phyloP scores from a whole-genome alignment of 805 yeast genomes.

The Lachancea thermotolerans region DNA sequence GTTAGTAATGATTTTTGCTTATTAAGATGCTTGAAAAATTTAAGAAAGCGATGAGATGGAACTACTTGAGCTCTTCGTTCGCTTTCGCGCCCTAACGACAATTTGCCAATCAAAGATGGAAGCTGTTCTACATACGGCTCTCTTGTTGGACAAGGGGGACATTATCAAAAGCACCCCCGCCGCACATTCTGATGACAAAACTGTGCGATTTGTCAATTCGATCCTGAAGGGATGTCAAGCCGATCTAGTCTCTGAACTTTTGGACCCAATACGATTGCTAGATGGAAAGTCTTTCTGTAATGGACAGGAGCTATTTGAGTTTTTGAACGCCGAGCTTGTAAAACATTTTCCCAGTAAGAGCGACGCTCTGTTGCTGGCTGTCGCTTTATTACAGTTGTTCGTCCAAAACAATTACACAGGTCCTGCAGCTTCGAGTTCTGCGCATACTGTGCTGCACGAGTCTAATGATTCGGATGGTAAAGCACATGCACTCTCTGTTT shows the following conservation, averaged over 20 bases:
- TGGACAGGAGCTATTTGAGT: neutral
- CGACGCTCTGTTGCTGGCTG: conserved; percentile 35
- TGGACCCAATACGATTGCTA: neutral
- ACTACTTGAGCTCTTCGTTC: too few species aligned
- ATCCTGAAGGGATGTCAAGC: conserved; percentile 23
- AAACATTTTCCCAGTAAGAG: conserved; percentile 1
- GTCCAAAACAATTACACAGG: conserved; percentile 80
- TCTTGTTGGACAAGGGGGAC: neutral
- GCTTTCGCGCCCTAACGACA: too few species aligned
- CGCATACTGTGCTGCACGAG: conserved; percentile 27
- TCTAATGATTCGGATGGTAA: conserved; percentile 4
- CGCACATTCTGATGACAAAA: neutral
- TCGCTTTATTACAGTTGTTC: conserved; percentile 60
- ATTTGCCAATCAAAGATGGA: conserved; percentile 1
- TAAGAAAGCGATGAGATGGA: neutral
- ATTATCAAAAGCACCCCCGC: too few species aligned
- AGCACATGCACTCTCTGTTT: conserved; percentile 23
- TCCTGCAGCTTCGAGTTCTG: conserved; percentile 46
- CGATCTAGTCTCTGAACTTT: conserved; percentile 12
- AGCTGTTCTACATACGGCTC: neutral
- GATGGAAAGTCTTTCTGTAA: neutral
- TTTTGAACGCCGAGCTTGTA: conserved; percentile 2
- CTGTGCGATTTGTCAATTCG: conserved; percentile 8
- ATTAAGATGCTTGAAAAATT: neutral
- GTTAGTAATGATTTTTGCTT: too few species aligned